A percentile compares a stretch with the other conserved stretches of the same genome.
Conservation (phyloP, 2,329 filamentous ascomycete genomes). For the Penicillium occitanis region DNA sequence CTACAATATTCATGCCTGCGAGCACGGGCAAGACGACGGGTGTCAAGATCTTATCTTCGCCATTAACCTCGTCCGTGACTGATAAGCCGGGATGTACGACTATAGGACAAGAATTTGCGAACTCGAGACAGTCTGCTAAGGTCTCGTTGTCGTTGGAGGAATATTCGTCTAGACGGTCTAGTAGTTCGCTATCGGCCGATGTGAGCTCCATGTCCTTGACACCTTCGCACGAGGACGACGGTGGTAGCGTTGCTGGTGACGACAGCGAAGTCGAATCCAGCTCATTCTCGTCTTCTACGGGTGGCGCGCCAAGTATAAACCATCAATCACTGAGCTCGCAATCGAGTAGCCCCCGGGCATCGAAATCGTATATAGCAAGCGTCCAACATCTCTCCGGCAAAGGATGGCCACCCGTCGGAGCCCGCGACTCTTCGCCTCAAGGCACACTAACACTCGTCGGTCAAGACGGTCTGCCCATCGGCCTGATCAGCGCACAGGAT, state of each 20-base stretch:
- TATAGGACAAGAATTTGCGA: slow-evolving; percentile 14
- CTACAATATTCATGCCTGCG: slow-evolving; percentile 67
- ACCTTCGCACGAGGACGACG: slow-evolving; percentile 2
- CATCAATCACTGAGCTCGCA: slow-evolving; percentile 28
- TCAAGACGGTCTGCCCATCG: slow-evolving; percentile 57
- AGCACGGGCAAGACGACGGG: slow-evolving; percentile 60
- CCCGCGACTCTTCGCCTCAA: slow-evolving; percentile 50
- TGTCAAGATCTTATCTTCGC: slow-evolving; percentile 64
- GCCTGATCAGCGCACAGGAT: slow-evolving; percentile 65
- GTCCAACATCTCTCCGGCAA: slow-evolving; percentile 35
- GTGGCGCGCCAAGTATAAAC: slow-evolving; percentile 27
- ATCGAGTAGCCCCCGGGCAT: slow-evolving; percentile 32
- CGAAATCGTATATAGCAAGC: slow-evolving; percentile 22
- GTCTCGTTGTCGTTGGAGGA: slow-evolving; percentile 18
- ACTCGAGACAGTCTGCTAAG: slow-evolving; percentile 17
- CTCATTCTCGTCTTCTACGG: slow-evolving; percentile 27
- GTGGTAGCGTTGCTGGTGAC: slow-evolving; percentile 4
- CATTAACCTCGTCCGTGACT: slow-evolving; percentile 21
- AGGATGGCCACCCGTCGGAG: slow-evolving; percentile 33
- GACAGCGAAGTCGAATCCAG: slow-evolving; percentile 12
- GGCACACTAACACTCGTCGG: slow-evolving; percentile 63
- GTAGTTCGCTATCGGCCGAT: slow-evolving; percentile 19
- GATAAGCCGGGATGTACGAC: slow-evolving; percentile 17
- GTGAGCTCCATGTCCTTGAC: slow-evolving; percentile 18
- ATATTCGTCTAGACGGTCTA: slow-evolving; percentile 17